phyloP scores from a whole-genome alignment of 2,329 filamentous ascomycete genomes.

The Lasiodiplodia citricola region DNA sequence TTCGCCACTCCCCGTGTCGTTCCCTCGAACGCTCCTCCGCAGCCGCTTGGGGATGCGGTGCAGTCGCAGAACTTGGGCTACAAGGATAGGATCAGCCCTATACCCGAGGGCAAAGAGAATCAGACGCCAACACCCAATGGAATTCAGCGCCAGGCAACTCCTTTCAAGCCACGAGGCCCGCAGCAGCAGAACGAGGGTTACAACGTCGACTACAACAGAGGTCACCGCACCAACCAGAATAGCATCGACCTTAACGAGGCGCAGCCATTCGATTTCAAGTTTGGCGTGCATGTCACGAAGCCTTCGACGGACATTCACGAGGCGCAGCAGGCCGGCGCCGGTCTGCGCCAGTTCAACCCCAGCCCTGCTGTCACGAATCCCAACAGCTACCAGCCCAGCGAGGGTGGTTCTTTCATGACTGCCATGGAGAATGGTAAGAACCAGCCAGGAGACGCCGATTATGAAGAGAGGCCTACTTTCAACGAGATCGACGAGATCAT shows the following conservation, averaged over 20 bases:
- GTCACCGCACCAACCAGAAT: conserved; percentile 15
- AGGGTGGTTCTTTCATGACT: conserved; percentile 47
- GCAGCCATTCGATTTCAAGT: conserved; percentile 63
- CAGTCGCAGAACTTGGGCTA: conserved; percentile 34
- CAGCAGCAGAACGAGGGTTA: conserved; percentile 28
- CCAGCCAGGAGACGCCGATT: conserved; percentile 42
- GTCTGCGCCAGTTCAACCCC: conserved; percentile 36
- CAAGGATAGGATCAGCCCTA: conserved; percentile 34
- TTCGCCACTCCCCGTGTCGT: conserved; percentile 63
- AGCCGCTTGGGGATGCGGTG: conserved; percentile 39
- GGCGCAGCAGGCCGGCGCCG: conserved; percentile 9
- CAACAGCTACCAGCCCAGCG: conserved; percentile 47
- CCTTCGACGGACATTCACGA: conserved; percentile 37
- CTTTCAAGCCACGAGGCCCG: conserved; percentile 35
- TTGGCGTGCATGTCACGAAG: conserved; percentile 47
- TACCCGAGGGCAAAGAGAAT: conserved; percentile 45
- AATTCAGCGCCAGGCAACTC: conserved; percentile 4
- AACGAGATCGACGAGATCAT: conserved; percentile 94
- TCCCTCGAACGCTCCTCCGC: conserved; percentile 37
- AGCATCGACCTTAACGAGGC: conserved; percentile 13
- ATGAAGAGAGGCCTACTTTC: conserved; percentile 59
- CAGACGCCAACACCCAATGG: conserved; percentile 36
- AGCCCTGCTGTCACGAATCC: conserved; percentile 37
- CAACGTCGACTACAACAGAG: not conserved
- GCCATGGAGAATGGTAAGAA: conserved; percentile 42